Conservation (phyloP, 2,329 filamentous ascomycete species). For the Huntiella bhutanensis region DNA sequence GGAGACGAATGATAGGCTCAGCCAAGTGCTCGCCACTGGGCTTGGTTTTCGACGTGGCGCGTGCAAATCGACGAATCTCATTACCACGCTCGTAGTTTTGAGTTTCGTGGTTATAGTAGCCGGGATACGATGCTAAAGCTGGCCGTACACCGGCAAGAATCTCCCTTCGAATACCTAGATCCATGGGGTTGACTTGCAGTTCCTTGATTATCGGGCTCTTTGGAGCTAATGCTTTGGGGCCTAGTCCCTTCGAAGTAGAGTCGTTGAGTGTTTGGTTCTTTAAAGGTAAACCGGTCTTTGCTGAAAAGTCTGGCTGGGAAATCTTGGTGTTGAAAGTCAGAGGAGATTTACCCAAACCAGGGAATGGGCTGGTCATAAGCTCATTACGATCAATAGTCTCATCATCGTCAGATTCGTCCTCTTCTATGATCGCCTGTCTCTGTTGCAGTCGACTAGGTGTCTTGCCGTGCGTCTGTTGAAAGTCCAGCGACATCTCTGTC, state of each 20-base stretch:
- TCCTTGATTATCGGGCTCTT: conserved; percentile 67
- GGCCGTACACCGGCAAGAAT: conserved; percentile 62
- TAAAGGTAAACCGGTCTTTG: neutral
- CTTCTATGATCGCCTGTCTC: conserved; percentile 13
- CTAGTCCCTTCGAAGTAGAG: neutral
- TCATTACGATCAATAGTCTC: conserved; percentile 14
- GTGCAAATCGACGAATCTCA: conserved; percentile 70
- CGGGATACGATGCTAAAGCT: conserved; percentile 52
- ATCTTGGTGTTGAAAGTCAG: conserved; percentile 26
- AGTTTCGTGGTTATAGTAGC: conserved; percentile 56
- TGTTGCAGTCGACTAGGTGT: conserved; percentile 48
- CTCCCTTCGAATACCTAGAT: conserved; percentile 50
- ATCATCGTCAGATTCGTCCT: conserved; percentile 16
- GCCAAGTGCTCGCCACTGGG: conserved; percentile 41
- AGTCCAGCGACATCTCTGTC: conserved; percentile 70
- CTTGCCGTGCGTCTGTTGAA: conserved; percentile 43
- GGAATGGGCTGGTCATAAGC: conserved; percentile 49
- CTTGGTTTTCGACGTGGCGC: conserved; percentile 40
- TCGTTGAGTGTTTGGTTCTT: conserved; percentile 8
- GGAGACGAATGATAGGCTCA: conserved; percentile 47
- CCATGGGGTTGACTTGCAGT: conserved; percentile 71
- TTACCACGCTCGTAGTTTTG: conserved; percentile 44
- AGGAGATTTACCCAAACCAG: conserved; percentile 35
- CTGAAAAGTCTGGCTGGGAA: conserved; percentile 16
- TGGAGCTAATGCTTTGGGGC: conserved; percentile 22